Evolutionary conservation across 2,329 filamentous ascomycete species (phyloP).

Genomic region (Epichloe coenophiala): DNA sequence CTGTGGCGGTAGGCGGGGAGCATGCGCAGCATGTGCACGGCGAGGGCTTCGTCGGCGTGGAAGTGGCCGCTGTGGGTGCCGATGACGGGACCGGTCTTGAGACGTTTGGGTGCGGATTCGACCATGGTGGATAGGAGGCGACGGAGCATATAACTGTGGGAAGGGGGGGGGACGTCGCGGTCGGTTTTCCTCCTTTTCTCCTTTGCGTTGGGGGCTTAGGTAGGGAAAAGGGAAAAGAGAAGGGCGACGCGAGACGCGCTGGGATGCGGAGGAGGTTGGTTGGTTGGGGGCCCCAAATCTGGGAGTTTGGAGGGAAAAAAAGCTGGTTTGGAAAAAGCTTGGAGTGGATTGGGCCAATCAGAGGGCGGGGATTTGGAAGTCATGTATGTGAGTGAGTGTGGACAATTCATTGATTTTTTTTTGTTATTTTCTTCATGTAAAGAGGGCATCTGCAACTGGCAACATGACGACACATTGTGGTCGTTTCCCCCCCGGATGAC

Average conservation of each 20-base stretch:
- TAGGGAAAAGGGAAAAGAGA: background rate
- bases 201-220: background rate
- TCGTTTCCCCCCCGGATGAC: no score
- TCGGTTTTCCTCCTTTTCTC: no score
- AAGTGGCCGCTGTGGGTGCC: conserved; percentile 98
- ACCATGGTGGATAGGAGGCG: conserved; percentile 27
- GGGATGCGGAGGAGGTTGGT: background rate
- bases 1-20: conserved; percentile 69
- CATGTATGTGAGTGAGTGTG: no score
- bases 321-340: background rate
- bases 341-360: background rate
- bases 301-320: no score
- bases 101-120: conserved; percentile 62
- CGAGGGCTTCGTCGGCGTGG: conserved; percentile 95
- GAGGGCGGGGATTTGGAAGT: background rate
- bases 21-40: conserved; percentile 86
- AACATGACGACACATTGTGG: no score
- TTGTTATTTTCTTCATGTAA: no score
- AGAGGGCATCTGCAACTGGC: no score
- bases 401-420: no score
- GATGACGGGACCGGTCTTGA: conserved; percentile 58
- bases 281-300: no score
- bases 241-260: no score
- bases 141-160: conserved; percentile 16
- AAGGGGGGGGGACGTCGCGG: no score